phyloP scores from a whole-genome alignment of 257 asterid species.

The Solanum paucissectum region DNA sequence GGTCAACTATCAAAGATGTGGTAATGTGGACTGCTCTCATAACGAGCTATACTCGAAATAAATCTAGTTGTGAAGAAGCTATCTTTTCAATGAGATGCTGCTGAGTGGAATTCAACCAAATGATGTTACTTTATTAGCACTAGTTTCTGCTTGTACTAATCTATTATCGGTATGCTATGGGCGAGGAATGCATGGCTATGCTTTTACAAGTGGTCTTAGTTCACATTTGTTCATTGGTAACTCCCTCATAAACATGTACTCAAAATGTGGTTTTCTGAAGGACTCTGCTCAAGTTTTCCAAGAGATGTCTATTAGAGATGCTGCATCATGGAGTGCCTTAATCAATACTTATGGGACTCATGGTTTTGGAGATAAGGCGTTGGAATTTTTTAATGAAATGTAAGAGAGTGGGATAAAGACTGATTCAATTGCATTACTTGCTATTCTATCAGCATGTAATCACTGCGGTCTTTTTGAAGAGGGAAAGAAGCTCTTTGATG shows the following conservation, averaged over 20 bases:
- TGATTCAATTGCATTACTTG: slow-evolving; percentile 47
- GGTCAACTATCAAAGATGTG: slow-evolving; percentile 35
- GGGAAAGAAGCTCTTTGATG: slow-evolving; percentile 34
- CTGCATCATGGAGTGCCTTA: slow-evolving; percentile 59
- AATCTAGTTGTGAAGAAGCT: slow-evolving; percentile 35
- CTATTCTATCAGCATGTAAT: slow-evolving; percentile 44
- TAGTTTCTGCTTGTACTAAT: slow-evolving; percentile 44
- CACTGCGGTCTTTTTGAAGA: slow-evolving; percentile 51
- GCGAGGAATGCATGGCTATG: slow-evolving; percentile 33
- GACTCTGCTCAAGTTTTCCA: slow-evolving; percentile 38
- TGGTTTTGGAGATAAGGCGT: slow-evolving; percentile 44
- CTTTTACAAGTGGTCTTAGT: slow-evolving; percentile 34
- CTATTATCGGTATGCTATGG: slow-evolving; percentile 31
- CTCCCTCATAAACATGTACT: slow-evolving; percentile 56
- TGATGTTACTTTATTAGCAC: slow-evolving; percentile 42
- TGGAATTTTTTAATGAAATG: slow-evolving; percentile 41
- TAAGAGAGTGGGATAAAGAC: slow-evolving; percentile 26
- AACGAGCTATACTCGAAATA: slow-evolving; percentile 34
- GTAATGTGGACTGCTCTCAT: slow-evolving; percentile 72
- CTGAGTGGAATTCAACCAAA: slow-evolving; percentile 40
- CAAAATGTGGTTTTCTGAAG: slow-evolving; percentile 52
- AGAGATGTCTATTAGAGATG: slow-evolving; percentile 36
- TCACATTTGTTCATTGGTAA: slow-evolving; percentile 35
- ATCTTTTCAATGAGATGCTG: slow-evolving; percentile 48
- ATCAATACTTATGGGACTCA: slow-evolving; percentile 45